These are phyloP conservation scores for Solanum chacoense DNA, from an alignment of 305 asterid genomes.

Conservation along the genomic window DNA sequence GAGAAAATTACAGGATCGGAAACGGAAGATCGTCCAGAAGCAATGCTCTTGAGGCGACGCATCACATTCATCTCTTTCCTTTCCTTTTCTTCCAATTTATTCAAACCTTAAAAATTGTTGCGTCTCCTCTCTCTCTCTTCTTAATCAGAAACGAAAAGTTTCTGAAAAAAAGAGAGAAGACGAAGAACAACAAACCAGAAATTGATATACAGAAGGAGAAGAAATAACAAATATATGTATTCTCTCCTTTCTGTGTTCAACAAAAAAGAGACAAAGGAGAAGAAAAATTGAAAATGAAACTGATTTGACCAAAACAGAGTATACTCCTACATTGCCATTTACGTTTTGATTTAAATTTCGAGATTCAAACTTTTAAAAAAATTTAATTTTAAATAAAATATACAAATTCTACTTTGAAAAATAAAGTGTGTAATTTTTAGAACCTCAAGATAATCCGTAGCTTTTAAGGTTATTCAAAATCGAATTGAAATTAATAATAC, in stretches of 20 bases:
- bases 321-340: background rate
- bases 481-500: too few relatives aligned
- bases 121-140: background rate
- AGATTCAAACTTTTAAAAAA: background rate
- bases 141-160: background rate
- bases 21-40: slow-evolving; percentile 90
- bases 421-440: background rate
- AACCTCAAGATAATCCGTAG: background rate
- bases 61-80: slow-evolving; percentile 63
- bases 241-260: background rate
- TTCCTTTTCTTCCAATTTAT: background rate
- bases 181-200: background rate
- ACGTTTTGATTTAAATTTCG: background rate
- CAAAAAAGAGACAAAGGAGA: slow-evolving; percentile 5
- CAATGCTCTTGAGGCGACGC: slow-evolving; percentile 98
- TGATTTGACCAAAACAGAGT: background rate
- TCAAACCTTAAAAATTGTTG: background rate
- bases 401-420: background rate
- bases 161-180: background rate
- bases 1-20: slow-evolving; percentile 76
- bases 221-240: background rate
- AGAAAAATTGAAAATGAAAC: slow-evolving; percentile 1
- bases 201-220: background rate
- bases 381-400: background rate
- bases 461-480: too few relatives aligned